phyloP scores from a whole-genome alignment of 139 green algal genomes.

The Chlorella ohadii region DNA sequence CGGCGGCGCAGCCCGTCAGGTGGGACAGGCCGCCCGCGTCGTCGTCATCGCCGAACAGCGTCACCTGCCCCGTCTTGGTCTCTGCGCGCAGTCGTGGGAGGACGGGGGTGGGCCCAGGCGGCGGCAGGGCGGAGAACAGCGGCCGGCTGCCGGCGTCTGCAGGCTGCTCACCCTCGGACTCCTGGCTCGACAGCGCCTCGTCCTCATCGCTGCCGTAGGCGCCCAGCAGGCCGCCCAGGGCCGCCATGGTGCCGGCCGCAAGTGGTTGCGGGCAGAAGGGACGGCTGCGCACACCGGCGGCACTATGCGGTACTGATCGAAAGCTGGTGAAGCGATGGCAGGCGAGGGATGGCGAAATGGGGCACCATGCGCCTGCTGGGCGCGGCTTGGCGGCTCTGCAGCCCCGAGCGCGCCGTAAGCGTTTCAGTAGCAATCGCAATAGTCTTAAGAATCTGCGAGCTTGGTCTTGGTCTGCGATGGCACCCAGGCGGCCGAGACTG shows the following conservation, averaged over 20 bases:
- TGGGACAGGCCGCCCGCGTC: constrained; percentile 19
- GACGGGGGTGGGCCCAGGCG: background rate
- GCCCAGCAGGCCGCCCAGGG: constrained; percentile 48
- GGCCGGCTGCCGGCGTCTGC: background rate
- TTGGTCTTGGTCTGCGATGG: too few relatives aligned
- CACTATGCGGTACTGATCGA: too few relatives aligned
- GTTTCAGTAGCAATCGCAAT: too few relatives aligned
- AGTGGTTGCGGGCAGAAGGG: too few relatives aligned
- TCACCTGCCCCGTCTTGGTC: constrained; percentile 13
- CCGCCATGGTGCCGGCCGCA: constrained; percentile 14
- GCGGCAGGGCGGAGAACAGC: background rate
- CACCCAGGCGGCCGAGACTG: too few relatives aligned
- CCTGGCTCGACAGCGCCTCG: constrained; percentile 7
- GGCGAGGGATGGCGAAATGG: too few relatives aligned
- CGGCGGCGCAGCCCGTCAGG: background rate
- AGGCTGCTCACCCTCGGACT: background rate
- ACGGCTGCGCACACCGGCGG: too few relatives aligned
- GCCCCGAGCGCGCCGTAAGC: too few relatives aligned
- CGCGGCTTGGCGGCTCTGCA: too few relatives aligned
- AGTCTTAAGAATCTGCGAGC: too few relatives aligned
- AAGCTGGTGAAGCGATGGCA: too few relatives aligned
- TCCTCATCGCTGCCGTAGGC: constrained; percentile 62
- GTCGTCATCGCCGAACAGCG: constrained; percentile 8
- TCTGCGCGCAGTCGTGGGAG: background rate
- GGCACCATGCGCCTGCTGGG: too few relatives aligned